phyloP scores from a whole-genome alignment of 1,284 basidiomycete genomes.

The Malassezia equina region DNA sequence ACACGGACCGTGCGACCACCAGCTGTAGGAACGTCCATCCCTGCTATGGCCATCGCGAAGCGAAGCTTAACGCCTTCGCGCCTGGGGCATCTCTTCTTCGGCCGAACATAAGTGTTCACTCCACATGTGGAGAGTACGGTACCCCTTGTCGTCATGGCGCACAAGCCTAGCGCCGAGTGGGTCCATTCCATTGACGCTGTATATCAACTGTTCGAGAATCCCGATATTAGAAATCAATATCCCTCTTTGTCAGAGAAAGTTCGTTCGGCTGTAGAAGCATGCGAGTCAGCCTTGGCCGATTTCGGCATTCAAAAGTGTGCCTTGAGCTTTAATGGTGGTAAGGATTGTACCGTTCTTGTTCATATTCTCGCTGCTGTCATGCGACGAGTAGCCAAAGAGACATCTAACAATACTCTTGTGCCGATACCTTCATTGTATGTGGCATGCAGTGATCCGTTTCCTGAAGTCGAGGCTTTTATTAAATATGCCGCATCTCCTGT shows the following conservation, averaged over 20 bases:
- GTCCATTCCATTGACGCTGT: slow-evolving; percentile 38
- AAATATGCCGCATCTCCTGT: slow-evolving; percentile 52
- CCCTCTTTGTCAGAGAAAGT: slow-evolving; percentile 25
- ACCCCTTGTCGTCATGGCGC: not conserved
- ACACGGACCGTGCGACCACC: slow-evolving; percentile 10
- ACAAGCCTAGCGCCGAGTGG: slow-evolving; percentile 21
- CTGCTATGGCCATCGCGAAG: not conserved
- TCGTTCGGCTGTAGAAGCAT: slow-evolving; percentile 23
- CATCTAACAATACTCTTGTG: slow-evolving; percentile 31
- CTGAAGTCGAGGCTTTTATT: slow-evolving; percentile 74
- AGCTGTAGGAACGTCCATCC: not conserved
- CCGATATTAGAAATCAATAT: slow-evolving; percentile 12
- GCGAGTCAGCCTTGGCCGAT: slow-evolving; percentile 33
- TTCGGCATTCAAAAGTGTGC: slow-evolving; percentile 38
- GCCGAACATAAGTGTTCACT: slow-evolving; percentile 4
- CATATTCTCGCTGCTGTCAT: slow-evolving; percentile 70
- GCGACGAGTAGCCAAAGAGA: slow-evolving; percentile 49
- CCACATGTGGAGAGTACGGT: not conserved
- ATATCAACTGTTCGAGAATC: slow-evolving; percentile 34
- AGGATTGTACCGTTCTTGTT: slow-evolving; percentile 85
- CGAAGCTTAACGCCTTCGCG: not conserved
- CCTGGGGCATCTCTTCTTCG: not conserved
- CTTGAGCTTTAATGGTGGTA: slow-evolving; percentile 92
- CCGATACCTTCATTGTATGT: slow-evolving; percentile 75
- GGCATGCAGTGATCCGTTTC: slow-evolving; percentile 76